Evolutionary conservation across 192 early-diverging fungal species (phyloP).

Genomic region (Funneliformis geosporum): DNA sequence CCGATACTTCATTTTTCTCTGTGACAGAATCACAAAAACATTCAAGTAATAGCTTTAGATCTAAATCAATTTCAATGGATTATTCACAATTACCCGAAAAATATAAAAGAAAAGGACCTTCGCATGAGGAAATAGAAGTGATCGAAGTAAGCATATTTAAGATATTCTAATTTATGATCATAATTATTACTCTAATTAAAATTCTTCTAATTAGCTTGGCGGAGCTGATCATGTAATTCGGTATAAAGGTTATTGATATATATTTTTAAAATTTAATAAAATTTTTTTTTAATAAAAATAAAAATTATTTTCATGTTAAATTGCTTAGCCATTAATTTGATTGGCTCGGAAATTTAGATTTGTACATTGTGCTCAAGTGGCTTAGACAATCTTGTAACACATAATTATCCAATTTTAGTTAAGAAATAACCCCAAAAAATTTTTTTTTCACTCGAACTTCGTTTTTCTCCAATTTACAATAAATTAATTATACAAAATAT

Average conservation of each 20-base stretch:
- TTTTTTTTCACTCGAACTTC: too few species aligned
- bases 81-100: slow-evolving; percentile 14
- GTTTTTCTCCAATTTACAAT: too few species aligned
- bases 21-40: too few species aligned
- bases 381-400: too few species aligned
- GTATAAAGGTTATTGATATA: background rate
- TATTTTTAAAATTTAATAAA: background rate
- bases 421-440: too few species aligned
- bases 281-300: background rate
- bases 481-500: too few species aligned
- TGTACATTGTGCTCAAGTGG: too few species aligned
- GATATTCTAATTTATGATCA: background rate
- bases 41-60: background rate
- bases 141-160: slow-evolving; percentile 9
- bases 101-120: slow-evolving; percentile 15
- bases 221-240: slow-evolving; percentile 14
- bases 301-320: too few species aligned
- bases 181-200: too few species aligned
- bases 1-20: background rate
- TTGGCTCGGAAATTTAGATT: too few species aligned
- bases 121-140: slow-evolving; percentile 2
- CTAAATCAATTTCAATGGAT: background rate
- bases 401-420: too few species aligned
- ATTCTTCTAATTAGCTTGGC: background rate
- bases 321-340: too few species aligned